A percentile compares a stretch with the other conserved stretches of the same genome.
Conservation (phyloP, 2,329 filamentous ascomycete genomes). For the Fusarium sp. region DNA sequence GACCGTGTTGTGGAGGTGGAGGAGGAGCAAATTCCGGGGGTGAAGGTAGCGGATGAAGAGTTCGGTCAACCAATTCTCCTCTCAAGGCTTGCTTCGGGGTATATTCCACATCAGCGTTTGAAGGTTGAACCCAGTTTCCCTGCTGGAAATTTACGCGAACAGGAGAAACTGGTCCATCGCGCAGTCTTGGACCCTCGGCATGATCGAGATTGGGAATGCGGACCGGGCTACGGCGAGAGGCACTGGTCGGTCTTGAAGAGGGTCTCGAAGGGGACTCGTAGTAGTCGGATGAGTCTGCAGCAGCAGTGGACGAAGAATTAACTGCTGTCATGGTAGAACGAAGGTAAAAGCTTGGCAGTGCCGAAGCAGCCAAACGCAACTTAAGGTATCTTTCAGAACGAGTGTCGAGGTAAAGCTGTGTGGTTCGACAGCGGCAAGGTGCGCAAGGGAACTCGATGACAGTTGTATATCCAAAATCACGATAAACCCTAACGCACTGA, state of each 20-base stretch:
- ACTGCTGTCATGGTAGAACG: constrained; percentile 51
- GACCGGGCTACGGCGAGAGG: constrained; percentile 52
- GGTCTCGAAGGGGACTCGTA: constrained; percentile 20
- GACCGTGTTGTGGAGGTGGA: constrained; percentile 48
- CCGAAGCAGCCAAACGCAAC: constrained; percentile 26
- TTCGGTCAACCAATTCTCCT: constrained; percentile 44
- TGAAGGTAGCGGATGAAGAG: constrained; percentile 36
- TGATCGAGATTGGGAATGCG: constrained; percentile 46
- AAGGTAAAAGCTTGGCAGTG: constrained; percentile 33
- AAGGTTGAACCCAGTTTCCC: constrained; percentile 65
- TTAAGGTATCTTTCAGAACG: constrained; percentile 19
- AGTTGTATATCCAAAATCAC: constrained; percentile 12
- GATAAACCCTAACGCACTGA: not conserved
- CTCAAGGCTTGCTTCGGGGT: constrained; percentile 46
- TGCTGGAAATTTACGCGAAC: constrained; percentile 66
- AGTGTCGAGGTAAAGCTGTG: constrained; percentile 15
- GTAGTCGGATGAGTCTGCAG: constrained; percentile 47
- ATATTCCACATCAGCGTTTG: constrained; percentile 64
- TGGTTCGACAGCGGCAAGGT: constrained; percentile 14
- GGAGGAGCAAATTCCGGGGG: constrained; percentile 52
- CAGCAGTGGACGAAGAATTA: constrained; percentile 51
- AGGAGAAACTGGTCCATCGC: constrained; percentile 66
- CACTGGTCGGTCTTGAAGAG: constrained; percentile 39
- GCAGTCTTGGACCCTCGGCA: constrained; percentile 58
- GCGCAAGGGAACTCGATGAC: constrained; percentile 1